These are phyloP conservation scores for Dinochytrium kinnereticum DNA, from an alignment of 371 early-diverging fungal species.

Conservation along the genomic window DNA sequence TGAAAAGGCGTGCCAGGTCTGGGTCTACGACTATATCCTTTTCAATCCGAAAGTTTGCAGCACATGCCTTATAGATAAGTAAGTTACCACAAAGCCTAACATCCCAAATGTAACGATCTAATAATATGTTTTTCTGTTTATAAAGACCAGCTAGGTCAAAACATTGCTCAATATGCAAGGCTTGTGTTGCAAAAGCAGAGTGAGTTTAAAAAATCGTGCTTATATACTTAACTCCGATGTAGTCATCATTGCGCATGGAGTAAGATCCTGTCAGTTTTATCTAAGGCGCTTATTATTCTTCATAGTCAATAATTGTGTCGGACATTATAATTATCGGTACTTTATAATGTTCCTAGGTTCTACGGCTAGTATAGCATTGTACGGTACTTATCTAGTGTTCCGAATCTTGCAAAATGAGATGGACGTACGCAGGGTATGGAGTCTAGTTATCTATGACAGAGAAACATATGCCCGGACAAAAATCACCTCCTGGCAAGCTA, in stretches of 20 bases:
- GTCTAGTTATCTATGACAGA: slow-evolving; percentile 28
- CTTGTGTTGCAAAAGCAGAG: slow-evolving; percentile 51
- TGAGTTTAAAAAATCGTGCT: slow-evolving; percentile 22
- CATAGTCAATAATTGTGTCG: slow-evolving; percentile 74
- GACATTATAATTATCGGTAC: slow-evolving; percentile 80
- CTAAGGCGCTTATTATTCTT: background rate
- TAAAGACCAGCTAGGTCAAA: slow-evolving; percentile 58
- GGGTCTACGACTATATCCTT: slow-evolving; percentile 49
- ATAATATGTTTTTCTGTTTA: background rate
- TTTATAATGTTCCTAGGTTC: slow-evolving; percentile 76
- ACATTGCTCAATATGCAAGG: slow-evolving; percentile 55
- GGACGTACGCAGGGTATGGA: slow-evolving; percentile 18
- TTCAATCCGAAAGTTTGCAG: slow-evolving; percentile 48
- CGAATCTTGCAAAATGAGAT: slow-evolving; percentile 38
- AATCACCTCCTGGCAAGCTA: slow-evolving; percentile 28
- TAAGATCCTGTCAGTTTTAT: slow-evolving; percentile 13
- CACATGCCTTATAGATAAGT: slow-evolving; percentile 53
- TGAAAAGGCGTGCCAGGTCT: slow-evolving; percentile 34
- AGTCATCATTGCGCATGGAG: slow-evolving; percentile 61
- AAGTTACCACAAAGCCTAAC: slow-evolving; percentile 13
- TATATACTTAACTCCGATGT: background rate
- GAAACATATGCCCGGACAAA: slow-evolving; percentile 3
- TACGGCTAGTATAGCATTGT: slow-evolving; percentile 33
- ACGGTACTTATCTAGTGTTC: slow-evolving; percentile 42
- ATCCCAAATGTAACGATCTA: background rate